phyloP scores from a whole-genome alignment of 345 rosid species.

The Ceriops zippeliana region DNA sequence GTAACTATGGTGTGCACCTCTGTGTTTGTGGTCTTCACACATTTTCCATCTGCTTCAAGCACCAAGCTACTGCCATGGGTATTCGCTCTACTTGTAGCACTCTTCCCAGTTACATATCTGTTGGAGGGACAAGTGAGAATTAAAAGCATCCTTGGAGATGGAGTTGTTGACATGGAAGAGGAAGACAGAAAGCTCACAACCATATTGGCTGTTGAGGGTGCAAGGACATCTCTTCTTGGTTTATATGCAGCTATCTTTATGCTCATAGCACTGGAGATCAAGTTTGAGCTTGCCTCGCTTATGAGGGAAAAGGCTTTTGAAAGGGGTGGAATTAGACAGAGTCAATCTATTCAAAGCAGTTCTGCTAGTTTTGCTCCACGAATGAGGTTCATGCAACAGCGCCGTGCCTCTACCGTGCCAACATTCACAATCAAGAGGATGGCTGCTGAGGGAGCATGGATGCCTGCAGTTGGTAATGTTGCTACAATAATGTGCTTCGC shows the following conservation, averaged over 20 bases:
- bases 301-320: slow-evolving; percentile 82
- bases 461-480: slow-evolving; percentile 95
- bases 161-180: slow-evolving; percentile 52
- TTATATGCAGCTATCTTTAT: slow-evolving; percentile 93
- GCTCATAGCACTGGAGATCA: slow-evolving; percentile 93
- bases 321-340: slow-evolving; percentile 58
- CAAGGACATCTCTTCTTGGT: slow-evolving; percentile 96
- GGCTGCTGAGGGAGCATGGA: slow-evolving; percentile 98
- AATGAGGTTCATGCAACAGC: slow-evolving; percentile 96
- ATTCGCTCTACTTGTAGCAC: slow-evolving; percentile 93
- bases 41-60: slow-evolving; percentile 96
- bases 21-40: slow-evolving; percentile 91
- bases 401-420: slow-evolving; percentile 62
- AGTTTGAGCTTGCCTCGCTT: slow-evolving; percentile 88
- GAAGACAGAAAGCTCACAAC: slow-evolving; percentile 77
- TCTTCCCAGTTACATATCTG: slow-evolving; percentile 90
- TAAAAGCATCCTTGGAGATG: slow-evolving; percentile 55
- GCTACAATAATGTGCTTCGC: slow-evolving; percentile 96
- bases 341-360: slow-evolving; percentile 52
- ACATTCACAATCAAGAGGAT: slow-evolving; percentile 83
- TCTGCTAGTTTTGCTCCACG: slow-evolving; percentile 55
- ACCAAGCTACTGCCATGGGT: slow-evolving; percentile 95
- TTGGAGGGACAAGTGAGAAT: slow-evolving; percentile 95
- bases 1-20: slow-evolving; percentile 85
- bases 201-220: slow-evolving; percentile 95